A percentile compares a stretch with the other conserved stretches of the same genome.
Evolutionary conservation across 140 eudicot species (phyloP).

Genomic region (Stevia rebaudiana): DNA sequence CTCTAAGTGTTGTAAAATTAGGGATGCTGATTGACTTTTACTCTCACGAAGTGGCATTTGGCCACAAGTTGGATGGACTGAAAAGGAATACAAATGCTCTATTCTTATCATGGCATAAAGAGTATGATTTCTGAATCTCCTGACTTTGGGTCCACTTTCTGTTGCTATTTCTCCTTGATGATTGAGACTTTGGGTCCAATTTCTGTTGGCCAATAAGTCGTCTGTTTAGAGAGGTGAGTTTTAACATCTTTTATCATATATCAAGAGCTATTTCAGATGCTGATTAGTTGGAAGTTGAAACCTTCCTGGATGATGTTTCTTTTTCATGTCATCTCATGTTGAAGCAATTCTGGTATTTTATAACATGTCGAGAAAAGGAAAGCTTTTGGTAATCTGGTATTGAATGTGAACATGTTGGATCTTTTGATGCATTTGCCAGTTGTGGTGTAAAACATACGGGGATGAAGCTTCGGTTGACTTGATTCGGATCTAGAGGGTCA

Average conservation of each 20-base stretch:
- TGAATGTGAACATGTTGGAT: background rate
- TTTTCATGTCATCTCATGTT: background rate
- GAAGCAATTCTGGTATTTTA: conserved; percentile 4
- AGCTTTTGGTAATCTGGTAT: background rate
- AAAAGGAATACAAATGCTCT: background rate
- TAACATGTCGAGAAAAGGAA: background rate
- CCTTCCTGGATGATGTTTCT: background rate
- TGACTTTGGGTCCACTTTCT: background rate
- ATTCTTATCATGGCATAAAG: background rate
- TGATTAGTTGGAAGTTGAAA: background rate
- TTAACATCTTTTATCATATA: conserved; percentile 3
- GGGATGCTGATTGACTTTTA: background rate
- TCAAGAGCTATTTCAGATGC: background rate
- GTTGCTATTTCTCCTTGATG: conserved; percentile 2
- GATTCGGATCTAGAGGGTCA: background rate
- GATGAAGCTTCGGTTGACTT: background rate
- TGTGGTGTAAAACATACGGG: background rate
- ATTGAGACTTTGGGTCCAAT: background rate
- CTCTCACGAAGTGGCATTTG: background rate
- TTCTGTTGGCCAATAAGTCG: background rate
- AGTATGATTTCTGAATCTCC: conserved; percentile 6
- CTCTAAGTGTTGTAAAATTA: background rate
- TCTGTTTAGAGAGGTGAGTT: background rate
- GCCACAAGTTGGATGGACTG: background rate
- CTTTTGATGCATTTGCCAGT: background rate